These are phyloP conservation scores for Ogataea naganishii DNA, from an alignment of 805 yeast species.

Conservation along the genomic window DNA sequence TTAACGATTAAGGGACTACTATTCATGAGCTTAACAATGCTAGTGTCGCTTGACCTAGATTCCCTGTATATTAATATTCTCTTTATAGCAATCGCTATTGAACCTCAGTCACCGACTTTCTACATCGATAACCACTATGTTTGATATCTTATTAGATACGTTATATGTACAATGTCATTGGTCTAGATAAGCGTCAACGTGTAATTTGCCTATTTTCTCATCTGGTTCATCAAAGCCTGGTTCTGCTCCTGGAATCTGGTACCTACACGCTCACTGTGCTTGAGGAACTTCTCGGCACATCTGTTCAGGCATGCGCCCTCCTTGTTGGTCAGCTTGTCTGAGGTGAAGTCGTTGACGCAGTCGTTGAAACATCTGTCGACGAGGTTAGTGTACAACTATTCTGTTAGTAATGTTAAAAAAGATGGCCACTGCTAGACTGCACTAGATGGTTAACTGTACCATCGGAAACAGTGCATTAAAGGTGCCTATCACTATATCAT, in stretches of 20 bases:
- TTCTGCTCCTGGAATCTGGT: conserved; percentile 98
- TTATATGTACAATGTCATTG: too few relatives aligned
- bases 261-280: conserved; percentile 97
- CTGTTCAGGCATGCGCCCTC: conserved; percentile 81
- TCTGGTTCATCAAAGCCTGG: conserved; percentile 61
- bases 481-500: neutral
- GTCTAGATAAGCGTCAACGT: too few relatives aligned
- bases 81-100: too few relatives aligned
- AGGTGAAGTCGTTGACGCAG: conserved; percentile 97
- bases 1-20: conserved; percentile 4
- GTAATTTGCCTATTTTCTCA: conserved; percentile 38
- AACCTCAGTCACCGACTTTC: too few relatives aligned
- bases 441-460: neutral
- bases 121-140: too few relatives aligned
- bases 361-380: conserved; percentile 96
- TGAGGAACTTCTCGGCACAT: conserved; percentile 95
- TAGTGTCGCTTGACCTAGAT: too few relatives aligned
- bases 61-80: too few relatives aligned
- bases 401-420: conserved; percentile 1
- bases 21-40: too few relatives aligned
- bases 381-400: conserved; percentile 71
- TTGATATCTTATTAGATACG: too few relatives aligned
- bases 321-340: conserved; percentile 74
- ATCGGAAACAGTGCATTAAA: neutral
- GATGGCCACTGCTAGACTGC: neutral